These are phyloP conservation scores for Scutellaria baicalensis DNA, from an alignment of 257 asterid genomes.

Conservation along the genomic window DNA sequence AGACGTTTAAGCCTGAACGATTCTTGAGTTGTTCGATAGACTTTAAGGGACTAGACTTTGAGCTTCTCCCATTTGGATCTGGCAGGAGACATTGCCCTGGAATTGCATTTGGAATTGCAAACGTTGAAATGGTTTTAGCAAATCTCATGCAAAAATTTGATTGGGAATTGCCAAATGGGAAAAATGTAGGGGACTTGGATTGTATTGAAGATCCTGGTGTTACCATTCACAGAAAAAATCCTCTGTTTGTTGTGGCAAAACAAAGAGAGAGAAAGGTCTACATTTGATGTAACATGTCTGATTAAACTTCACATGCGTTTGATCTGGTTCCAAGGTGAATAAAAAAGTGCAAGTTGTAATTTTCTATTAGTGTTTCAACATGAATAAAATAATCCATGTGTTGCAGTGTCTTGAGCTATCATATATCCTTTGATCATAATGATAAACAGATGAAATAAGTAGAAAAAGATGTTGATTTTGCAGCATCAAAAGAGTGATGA, in stretches of 20 bases:
- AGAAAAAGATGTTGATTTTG: background rate
- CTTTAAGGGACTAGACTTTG: constrained; percentile 9
- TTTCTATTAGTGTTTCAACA: too few species aligned
- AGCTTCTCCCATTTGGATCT: constrained; percentile 21
- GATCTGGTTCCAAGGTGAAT: too few species aligned
- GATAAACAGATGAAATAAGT: background rate
- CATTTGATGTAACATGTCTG: too few species aligned
- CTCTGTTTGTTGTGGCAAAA: constrained; percentile 11
- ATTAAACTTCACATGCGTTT: too few species aligned
- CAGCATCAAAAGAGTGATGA: background rate
- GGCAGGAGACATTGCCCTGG: constrained; percentile 29
- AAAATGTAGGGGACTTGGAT: constrained; percentile 16
- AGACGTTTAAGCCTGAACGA: constrained; percentile 19
- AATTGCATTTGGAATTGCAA: background rate
- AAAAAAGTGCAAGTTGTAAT: too few species aligned
- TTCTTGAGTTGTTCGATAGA: constrained; percentile 20
- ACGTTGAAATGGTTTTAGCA: constrained; percentile 9
- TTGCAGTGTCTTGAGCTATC: too few species aligned
- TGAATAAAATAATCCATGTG: too few species aligned
- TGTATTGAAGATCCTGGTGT: constrained; percentile 11
- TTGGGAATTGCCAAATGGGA: constrained; percentile 21
- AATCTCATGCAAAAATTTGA: constrained; percentile 16
- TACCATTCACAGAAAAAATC: background rate
- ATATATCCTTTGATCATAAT: background rate
- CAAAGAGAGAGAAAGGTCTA: background rate